Percentiles rank a stretch among this genome's conserved stretches.
These are phyloP conservation scores for Cucurbita argyrosperma DNA, from an alignment of 306 rosid genomes.

Conservation along the genomic window DNA sequence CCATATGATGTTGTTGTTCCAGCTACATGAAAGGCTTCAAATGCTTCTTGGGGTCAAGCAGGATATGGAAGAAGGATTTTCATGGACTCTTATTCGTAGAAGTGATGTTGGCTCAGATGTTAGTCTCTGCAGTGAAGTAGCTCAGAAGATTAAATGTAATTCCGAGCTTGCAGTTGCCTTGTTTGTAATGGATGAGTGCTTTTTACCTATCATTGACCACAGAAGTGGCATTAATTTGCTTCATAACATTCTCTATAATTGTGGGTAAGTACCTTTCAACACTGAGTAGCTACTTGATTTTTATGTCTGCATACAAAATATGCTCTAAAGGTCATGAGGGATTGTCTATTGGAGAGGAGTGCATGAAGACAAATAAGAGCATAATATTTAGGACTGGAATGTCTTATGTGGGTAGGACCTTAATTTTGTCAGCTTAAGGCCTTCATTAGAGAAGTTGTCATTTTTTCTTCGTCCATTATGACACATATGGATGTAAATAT, in stretches of 20 bases:
- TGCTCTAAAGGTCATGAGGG: neutral
- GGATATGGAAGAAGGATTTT: constrained; percentile 70
- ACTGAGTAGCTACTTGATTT: neutral
- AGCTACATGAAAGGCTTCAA: constrained; percentile 54
- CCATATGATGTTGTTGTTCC: constrained; percentile 16
- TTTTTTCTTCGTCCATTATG: neutral
- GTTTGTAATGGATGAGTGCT: constrained; percentile 82
- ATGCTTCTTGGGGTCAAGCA: constrained; percentile 72
- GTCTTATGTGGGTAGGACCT: neutral
- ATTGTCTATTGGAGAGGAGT: neutral
- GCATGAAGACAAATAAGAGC: neutral
- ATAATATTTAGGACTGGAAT: neutral
- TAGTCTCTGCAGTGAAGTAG: constrained; percentile 21
- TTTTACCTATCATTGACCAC: constrained; percentile 74
- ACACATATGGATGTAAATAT: neutral
- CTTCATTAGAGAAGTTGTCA: neutral
- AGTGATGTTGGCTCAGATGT: constrained; percentile 39
- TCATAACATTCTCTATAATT: constrained; percentile 62
- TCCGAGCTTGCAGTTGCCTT: constrained; percentile 83
- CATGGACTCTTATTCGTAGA: constrained; percentile 58
- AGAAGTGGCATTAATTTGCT: constrained; percentile 83
- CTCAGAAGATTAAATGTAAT: constrained; percentile 45
- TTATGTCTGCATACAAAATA: neutral
- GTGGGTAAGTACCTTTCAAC: constrained; percentile 48
- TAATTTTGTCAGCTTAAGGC: neutral